Base-by-base conservation (phyloP, 1,284 basidiomycete species). In the Papiliotrema fonsecae region DNA sequence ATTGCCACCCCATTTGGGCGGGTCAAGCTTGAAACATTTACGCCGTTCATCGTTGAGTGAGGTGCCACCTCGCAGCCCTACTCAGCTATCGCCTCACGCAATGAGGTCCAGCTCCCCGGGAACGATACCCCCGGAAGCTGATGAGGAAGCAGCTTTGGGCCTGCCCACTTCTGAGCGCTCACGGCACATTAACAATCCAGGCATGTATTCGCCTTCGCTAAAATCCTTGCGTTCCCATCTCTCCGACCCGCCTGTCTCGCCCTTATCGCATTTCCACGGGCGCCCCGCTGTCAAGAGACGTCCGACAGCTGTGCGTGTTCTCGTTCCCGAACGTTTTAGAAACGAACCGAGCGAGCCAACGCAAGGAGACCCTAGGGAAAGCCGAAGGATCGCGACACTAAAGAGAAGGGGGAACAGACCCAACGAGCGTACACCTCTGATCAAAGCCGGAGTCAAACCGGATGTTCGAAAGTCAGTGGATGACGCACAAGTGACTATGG, bases 371-470 rank as follows among this genome's bases (percentile, higher is more conserved):
- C 39, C 47, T 40, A 21, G 25, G 22, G 27, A 26, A 31, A 7
- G 13, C 18, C 18, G 43, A 37, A 28, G 40, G 22, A 47, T 42
- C 38, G 19, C 21, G 16, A 34, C 10, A 16, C 11, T 3, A 19
- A 42, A 14, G 47, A 43, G n/a, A 16, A 18, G 31, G 9, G 14
- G 39, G 18, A 5, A 36, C 1, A 35, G n/a, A 10, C 34, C 37
- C 6, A 49, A 19, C 16, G 70, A 72, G 52, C 49, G 67, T 24
- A 69, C 69, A 13, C 70, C 69, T 32, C 56, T 72, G 51, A 69
- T 72, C 58, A 72, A 70, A 42, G 42, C 65, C 6, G 69, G 69
- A 1, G 67, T 72, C 9, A 62, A 61, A 41, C 59, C 60, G 26
- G 69, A 70, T 58, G 39, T 58, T 1, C 42, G 62, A 16, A 61